Evolutionary conservation across 106 monocot species (phyloP).

Genomic region (Phalaenopsis equestris): DNA sequence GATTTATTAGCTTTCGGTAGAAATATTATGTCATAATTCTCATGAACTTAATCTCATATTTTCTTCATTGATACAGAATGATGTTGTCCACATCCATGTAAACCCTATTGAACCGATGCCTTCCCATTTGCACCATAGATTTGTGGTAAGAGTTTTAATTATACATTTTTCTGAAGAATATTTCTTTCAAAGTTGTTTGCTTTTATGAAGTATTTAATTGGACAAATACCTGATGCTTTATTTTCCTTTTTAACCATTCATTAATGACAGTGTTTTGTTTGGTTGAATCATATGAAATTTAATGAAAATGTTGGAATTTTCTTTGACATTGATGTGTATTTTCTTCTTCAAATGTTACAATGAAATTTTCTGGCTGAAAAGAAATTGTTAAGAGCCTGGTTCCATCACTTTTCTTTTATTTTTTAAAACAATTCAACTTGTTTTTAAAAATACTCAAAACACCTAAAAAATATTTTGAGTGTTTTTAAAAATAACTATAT

Average conservation of each 20-base stretch:
- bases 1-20: slow-evolving; percentile 2
- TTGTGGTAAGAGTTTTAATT: slow-evolving; percentile 52
- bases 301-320: not conserved
- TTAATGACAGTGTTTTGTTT: not conserved
- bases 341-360: not conserved
- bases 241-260: not conserved
- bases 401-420: no score
- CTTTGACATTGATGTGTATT: not conserved
- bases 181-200: not conserved
- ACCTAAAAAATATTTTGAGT: no score
- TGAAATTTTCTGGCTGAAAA: not conserved
- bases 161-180: not conserved
- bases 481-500: no score
- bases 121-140: slow-evolving; percentile 57
- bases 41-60: not conserved
- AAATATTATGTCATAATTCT: not conserved
- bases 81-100: slow-evolving; percentile 87
- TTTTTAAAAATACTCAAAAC: no score
- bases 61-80: slow-evolving; percentile 36
- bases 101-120: slow-evolving; percentile 88
- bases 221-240: not conserved
- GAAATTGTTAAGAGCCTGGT: not conserved
- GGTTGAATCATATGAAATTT: not conserved
- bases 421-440: no score
- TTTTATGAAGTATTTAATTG: not conserved